Conservation (phyloP, 495 filamentous ascomycete genomes). For the Penicillium longicatenatum region DNA sequence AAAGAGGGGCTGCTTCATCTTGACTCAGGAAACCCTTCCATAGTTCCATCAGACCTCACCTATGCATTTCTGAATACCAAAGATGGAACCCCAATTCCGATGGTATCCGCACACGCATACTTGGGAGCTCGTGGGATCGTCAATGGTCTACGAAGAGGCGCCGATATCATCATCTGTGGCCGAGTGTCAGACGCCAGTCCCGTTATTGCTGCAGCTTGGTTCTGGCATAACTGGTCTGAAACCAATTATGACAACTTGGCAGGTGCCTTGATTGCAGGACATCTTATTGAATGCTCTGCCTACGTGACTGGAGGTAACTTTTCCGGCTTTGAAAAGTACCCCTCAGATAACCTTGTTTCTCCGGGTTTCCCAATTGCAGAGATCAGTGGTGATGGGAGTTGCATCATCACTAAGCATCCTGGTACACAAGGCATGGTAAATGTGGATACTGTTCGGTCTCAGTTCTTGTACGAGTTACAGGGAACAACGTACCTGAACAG, state of each 20-base stretch:
- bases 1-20: conserved; percentile 38
- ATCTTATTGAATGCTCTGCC: conserved; percentile 54
- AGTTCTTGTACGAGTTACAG: conserved; percentile 60
- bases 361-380: conserved; percentile 44
- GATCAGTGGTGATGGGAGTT: conserved; percentile 31
- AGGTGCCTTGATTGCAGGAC: conserved; percentile 47
- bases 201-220: conserved; percentile 50
- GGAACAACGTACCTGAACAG: conserved; percentile 54
- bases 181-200: conserved; percentile 53
- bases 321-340: conserved; percentile 45
- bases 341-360: conserved; percentile 32
- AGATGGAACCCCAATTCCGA: conserved; percentile 17
- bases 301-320: conserved; percentile 58
- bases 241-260: conserved; percentile 46
- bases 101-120: conserved; percentile 40
- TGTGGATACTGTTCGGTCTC: conserved; percentile 48
- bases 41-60: conserved; percentile 12
- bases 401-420: conserved; percentile 32
- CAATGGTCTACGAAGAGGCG: conserved; percentile 42
- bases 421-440: conserved; percentile 27
- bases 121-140: conserved; percentile 51
- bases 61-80: conserved; percentile 25
- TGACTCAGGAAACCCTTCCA: conserved; percentile 30
- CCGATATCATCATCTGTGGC: conserved; percentile 57
- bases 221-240: conserved; percentile 45